Percentiles rank a stretch among this genome's conserved stretches.
These are phyloP conservation scores for Kodamaea fungicola DNA, from an alignment of 1,139 yeast species.

Conservation along the genomic window DNA sequence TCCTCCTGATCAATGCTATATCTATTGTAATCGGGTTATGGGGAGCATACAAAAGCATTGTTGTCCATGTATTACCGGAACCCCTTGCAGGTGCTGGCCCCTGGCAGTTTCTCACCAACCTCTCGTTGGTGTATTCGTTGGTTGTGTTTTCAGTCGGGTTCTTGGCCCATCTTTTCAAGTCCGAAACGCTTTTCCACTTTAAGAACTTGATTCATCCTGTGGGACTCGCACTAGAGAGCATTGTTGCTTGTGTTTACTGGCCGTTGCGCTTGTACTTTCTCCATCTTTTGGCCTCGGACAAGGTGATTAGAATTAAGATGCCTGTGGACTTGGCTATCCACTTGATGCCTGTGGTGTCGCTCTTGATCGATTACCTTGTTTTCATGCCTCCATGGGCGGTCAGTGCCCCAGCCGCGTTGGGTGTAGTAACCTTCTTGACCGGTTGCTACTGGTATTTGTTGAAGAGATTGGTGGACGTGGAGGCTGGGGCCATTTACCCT, in stretches of 20 bases:
- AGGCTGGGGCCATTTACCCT: constrained; percentile 50
- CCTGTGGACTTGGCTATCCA: constrained; percentile 56
- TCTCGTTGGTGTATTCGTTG: constrained; percentile 49
- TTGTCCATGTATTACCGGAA: constrained; percentile 37
- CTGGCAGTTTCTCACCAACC: constrained; percentile 65
- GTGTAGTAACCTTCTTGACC: constrained; percentile 36
- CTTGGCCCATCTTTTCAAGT: constrained; percentile 33
- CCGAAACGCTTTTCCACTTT: constrained; percentile 19
- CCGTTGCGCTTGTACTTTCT: constrained; percentile 52
- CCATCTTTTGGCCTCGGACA: constrained; percentile 34
- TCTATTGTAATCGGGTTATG: constrained; percentile 30
- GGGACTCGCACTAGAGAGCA: constrained; percentile 53
- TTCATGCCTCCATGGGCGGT: constrained; percentile 50
- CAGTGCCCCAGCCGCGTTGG: constrained; percentile 36
- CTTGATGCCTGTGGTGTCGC: constrained; percentile 51
- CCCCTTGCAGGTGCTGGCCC: constrained; percentile 55
- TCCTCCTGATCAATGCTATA: constrained; percentile 21
- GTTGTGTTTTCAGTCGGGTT: constrained; percentile 40
- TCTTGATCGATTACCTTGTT: constrained; percentile 51
- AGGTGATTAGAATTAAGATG: constrained; percentile 38
- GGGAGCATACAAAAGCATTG: constrained; percentile 23
- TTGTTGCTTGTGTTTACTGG: constrained; percentile 66
- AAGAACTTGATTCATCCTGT: constrained; percentile 47
- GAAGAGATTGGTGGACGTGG: constrained; percentile 43
- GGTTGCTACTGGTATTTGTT: constrained; percentile 53